These are phyloP conservation scores for Albugo laibachii DNA, from an alignment of 352 stramenopile species.

Conservation along the genomic window DNA sequence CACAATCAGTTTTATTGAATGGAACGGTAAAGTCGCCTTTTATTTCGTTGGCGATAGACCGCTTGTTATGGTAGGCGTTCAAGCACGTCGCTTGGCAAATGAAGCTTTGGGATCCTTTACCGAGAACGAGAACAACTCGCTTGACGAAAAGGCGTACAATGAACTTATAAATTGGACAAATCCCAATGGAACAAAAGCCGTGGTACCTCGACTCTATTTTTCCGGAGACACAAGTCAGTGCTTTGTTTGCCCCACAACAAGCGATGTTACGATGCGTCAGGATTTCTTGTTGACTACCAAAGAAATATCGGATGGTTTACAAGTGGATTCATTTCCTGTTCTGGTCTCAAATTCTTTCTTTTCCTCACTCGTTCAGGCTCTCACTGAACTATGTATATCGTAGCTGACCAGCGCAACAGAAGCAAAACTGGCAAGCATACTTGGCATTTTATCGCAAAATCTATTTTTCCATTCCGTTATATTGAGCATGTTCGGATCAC, in stretches of 20 bases:
- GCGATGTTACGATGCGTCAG: conserved; percentile 38
- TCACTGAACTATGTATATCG: neutral
- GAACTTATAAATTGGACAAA: conserved; percentile 55
- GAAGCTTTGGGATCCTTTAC: conserved; percentile 19
- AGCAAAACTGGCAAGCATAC: conserved; percentile 31
- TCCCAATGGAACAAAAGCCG: conserved; percentile 19
- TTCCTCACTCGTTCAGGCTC: conserved; percentile 1
- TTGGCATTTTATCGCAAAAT: conserved; percentile 68
- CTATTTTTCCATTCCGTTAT: conserved; percentile 75
- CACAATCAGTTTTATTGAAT: conserved; percentile 76
- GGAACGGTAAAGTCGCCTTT: conserved; percentile 52
- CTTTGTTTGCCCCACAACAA: conserved; percentile 31
- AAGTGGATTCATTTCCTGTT: conserved; percentile 62
- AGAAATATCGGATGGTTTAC: conserved; percentile 64
- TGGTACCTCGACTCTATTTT: conserved; percentile 55
- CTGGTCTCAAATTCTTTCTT: conserved; percentile 13
- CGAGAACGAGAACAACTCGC: conserved; percentile 11
- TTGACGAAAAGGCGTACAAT: conserved; percentile 62
- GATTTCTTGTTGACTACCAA: conserved; percentile 71
- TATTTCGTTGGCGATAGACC: conserved; percentile 51
- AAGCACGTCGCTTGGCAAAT: conserved; percentile 58
- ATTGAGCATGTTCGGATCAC: conserved; percentile 48
- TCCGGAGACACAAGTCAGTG: conserved; percentile 49
- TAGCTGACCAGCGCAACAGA: conserved; percentile 40
- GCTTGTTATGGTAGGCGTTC: conserved; percentile 58